Conservation (phyloP, 2,329 filamentous ascomycete genomes). For the Torrubiellomyces zombiae region DNA sequence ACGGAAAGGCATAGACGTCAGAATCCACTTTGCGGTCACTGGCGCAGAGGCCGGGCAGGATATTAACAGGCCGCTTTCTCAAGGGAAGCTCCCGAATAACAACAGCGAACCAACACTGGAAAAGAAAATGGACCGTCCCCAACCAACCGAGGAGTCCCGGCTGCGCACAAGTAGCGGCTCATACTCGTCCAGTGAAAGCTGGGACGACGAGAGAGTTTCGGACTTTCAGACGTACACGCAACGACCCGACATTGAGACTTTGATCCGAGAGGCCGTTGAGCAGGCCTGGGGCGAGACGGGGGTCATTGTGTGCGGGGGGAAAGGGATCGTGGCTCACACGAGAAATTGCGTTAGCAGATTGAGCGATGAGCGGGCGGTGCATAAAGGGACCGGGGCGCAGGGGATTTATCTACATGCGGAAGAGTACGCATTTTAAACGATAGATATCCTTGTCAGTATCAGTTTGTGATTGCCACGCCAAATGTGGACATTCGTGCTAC, state of each 20-base stretch:
- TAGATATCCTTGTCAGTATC: too few species aligned
- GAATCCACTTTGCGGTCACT: constrained; percentile 38
- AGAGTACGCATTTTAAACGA: constrained; percentile 35
- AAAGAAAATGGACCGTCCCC: neutral
- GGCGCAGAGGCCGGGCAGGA: too few species aligned
- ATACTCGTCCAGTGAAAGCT: too few species aligned
- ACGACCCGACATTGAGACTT: constrained; percentile 32
- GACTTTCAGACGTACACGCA: constrained; percentile 25
- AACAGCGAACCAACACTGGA: too few species aligned
- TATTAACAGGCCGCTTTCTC: constrained; percentile 12
- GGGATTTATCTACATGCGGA: constrained; percentile 44
- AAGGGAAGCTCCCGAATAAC: neutral
- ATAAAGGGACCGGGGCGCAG: constrained; percentile 47
- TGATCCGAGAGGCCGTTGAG: constrained; percentile 38
- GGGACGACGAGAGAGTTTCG: too few species aligned
- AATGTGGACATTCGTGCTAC: too few species aligned
- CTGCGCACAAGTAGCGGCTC: constrained; percentile 1
- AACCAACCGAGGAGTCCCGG: too few species aligned
- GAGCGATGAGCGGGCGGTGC: constrained; percentile 44
- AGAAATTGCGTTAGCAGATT: constrained; percentile 37
- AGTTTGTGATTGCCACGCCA: constrained; percentile 1
- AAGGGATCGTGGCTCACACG: constrained; percentile 33
- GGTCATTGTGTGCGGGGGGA: constrained; percentile 42
- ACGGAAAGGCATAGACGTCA: constrained; percentile 29
- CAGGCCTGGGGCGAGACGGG: constrained; percentile 43